These are phyloP conservation scores for Boletus barrowsii DNA, from an alignment of 768 basidiomycete genomes.

Conservation along the genomic window DNA sequence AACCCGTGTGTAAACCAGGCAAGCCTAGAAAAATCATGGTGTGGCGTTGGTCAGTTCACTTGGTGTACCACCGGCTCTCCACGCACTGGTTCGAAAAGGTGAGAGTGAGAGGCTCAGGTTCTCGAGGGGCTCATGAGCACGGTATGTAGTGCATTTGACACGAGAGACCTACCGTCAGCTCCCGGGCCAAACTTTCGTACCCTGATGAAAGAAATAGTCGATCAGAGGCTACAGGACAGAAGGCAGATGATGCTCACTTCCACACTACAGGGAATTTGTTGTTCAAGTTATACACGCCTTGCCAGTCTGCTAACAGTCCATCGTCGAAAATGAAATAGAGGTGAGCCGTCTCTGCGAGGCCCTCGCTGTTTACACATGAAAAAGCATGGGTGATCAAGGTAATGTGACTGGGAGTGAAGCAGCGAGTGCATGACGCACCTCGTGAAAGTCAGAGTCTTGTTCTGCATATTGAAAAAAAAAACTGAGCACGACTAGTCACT, in stretches of 20 bases:
- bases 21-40: not conserved
- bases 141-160: not conserved
- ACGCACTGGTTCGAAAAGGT: not conserved
- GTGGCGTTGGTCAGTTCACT: not conserved
- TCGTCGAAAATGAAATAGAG: not conserved
- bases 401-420: not conserved
- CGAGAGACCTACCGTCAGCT: not conserved
- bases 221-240: not conserved
- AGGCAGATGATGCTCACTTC: not conserved
- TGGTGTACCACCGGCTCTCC: not conserved
- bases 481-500: no score
- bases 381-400: no score
- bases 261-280: not conserved
- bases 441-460: not conserved
- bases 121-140: not conserved
- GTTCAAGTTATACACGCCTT: not conserved
- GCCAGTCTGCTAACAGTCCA: no score
- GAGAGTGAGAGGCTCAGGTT: not conserved
- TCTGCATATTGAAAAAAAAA: not conserved
- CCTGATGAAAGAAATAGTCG: not conserved
- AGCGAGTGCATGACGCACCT: not conserved
- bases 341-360: no score
- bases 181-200: no score
- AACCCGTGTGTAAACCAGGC: not conserved
- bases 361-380: no score